Conservation (phyloP, 495 filamentous ascomycete species). For the Hypoxylon lenormandii region DNA sequence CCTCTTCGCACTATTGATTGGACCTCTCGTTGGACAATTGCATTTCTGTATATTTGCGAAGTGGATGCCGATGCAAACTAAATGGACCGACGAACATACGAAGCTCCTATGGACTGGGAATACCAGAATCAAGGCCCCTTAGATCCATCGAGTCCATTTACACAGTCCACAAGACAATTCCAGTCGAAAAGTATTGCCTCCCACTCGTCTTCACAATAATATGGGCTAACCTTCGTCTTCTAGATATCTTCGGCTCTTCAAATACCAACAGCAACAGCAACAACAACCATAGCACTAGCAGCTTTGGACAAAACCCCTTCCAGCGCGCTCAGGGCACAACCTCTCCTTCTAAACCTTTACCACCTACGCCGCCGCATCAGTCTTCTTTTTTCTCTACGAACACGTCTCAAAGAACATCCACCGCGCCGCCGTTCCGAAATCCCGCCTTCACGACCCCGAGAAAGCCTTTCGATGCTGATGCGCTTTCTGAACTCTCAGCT, state of each 20-base stretch:
- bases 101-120: conserved; percentile 66
- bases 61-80: conserved; percentile 5
- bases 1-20: conserved; percentile 3
- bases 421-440: conserved; percentile 69
- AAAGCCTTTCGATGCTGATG: conserved; percentile 72
- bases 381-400: conserved; percentile 55
- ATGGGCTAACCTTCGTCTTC: conserved; percentile 5
- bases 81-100: conserved; percentile 60
- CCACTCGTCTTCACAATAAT: neutral
- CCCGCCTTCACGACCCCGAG: conserved; percentile 83
- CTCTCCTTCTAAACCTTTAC: conserved; percentile 52
- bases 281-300: conserved; percentile 16
- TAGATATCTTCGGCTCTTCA: conserved; percentile 34
- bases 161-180: conserved; percentile 48
- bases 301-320: conserved; percentile 52
- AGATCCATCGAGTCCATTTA: conserved; percentile 62
- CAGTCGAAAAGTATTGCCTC: conserved; percentile 38
- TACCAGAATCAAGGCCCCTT: conserved; percentile 59
- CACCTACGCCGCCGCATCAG: conserved; percentile 49
- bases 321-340: conserved; percentile 48
- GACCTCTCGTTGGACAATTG: neutral
- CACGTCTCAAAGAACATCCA: conserved; percentile 48
- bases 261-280: conserved; percentile 16
- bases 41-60: conserved; percentile 7
- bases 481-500: conserved; percentile 74